phyloP scores from a whole-genome alignment of 805 yeast species.

The Kodamaea laetipori region DNA sequence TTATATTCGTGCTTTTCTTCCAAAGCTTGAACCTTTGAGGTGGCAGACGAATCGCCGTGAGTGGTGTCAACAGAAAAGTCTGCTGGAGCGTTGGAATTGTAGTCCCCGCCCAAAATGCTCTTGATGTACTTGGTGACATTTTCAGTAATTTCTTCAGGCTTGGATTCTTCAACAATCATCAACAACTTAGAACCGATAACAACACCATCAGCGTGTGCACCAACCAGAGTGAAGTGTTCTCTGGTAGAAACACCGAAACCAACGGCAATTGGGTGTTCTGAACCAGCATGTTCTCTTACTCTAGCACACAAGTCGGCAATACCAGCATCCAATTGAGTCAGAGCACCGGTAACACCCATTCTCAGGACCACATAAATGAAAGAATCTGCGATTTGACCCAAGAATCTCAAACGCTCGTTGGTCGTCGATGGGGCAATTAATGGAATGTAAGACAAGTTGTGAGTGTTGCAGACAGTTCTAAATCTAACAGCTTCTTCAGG shows the following conservation, averaged over 20 bases:
- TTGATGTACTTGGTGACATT: slow-evolving; percentile 68
- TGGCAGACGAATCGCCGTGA: slow-evolving; percentile 26
- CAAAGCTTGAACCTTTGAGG: slow-evolving; percentile 32
- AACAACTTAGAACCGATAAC: slow-evolving; percentile 92
- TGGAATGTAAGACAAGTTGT: slow-evolving; percentile 84
- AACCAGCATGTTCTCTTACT: slow-evolving; percentile 70
- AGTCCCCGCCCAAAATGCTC: slow-evolving; percentile 65
- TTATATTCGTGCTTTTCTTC: slow-evolving; percentile 67
- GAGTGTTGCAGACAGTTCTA: slow-evolving; percentile 66
- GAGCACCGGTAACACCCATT: slow-evolving; percentile 97
- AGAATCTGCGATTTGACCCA: slow-evolving; percentile 88
- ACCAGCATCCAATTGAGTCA: slow-evolving; percentile 60
- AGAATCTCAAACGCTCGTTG: slow-evolving; percentile 76
- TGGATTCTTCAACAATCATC: slow-evolving; percentile 64
- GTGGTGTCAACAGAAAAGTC: slow-evolving; percentile 21
- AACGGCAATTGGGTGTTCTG: slow-evolving; percentile 76
- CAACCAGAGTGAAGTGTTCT: slow-evolving; percentile 82
- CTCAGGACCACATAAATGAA: slow-evolving; percentile 95
- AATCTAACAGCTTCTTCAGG: slow-evolving; percentile 95
- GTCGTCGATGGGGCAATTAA: slow-evolving; percentile 96
- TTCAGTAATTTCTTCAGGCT: slow-evolving; percentile 59
- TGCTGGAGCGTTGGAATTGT: slow-evolving; percentile 30
- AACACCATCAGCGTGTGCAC: slow-evolving; percentile 86
- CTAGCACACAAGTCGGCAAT: slow-evolving; percentile 69
- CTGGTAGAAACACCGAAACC: slow-evolving; percentile 97